Evolutionary conservation across 768 basidiomycete genomes (phyloP), one percentile per base, ranked within the genome.

Genomic region (Clitopilus passeckerianus): DNA sequence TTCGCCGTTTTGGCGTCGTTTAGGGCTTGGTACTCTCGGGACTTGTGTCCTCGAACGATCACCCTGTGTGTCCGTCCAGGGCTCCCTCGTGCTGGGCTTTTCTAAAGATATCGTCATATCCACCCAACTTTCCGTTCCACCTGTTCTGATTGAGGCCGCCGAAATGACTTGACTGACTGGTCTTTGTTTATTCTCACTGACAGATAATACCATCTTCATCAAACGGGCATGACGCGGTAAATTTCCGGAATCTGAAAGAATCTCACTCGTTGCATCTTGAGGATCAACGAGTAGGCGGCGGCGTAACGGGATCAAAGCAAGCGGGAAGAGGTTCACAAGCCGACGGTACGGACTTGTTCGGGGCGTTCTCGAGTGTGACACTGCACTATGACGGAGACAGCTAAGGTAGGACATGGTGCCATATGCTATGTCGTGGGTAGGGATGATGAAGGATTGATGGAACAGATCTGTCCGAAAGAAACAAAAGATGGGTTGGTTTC

Each of bases 211-310:
- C 93, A 52, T 79, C 85, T 50, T 77, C 81, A 60, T 89, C 89
- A 43, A 91, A 89, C 63, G 93, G 88, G 53, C 73, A 82, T 60
- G 94, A 95, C 69, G 88, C 90, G 18, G 85, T 86, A 73, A 95
- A 97, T 75, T 96, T 94, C 78, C 91, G 95, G 53, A 82, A 89
- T 59, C 74, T 97, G 70, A 89, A 93, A 65, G 96, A 98, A 74
- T 95, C 92, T 43, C 85, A 87, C 60, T 95, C 92, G 61, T 80
- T 98, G 67, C 93, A 97, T 72, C 82, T 96, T 65, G 95, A 95
- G 72, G 83, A 86, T 55, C 82, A 86, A 69, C 72, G 76, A 60
- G 69, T 69, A 24, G 69, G 74, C 50, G 74, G 74, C 50, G 74
- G 77, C 54, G 58, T 60, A 43, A 30, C 53, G 15, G 79, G 77